A percentile compares a stretch with the other conserved stretches of the same genome.
phyloP scores from a whole-genome alignment of 139 green algal genomes.

The Chlorella sorokiniana region DNA sequence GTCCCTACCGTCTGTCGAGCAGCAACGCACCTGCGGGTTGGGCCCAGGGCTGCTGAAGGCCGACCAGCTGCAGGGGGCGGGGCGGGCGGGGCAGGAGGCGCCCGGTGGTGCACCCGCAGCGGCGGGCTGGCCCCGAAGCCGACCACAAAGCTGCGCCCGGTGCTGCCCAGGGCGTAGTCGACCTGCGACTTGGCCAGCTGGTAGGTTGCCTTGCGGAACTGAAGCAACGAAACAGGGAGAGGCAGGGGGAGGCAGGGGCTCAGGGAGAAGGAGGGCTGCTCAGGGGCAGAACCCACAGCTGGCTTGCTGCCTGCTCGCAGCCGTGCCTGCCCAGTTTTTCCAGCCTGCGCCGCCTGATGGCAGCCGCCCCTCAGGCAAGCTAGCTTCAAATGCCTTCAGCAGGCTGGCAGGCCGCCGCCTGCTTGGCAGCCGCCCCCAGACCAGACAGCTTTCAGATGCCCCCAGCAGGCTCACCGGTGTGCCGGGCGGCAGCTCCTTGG shows the following conservation, averaged over 20 bases:
- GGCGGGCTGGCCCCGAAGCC: slow-evolving; percentile 35
- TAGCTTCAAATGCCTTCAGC: too few species aligned
- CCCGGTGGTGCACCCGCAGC: slow-evolving; percentile 42
- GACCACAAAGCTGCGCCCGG: slow-evolving; percentile 47
- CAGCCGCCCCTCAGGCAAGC: too few species aligned
- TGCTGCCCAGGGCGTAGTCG: slow-evolving; percentile 51
- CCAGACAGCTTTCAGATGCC: too few species aligned
- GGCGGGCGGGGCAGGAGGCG: slow-evolving; percentile 48
- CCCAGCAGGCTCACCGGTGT: not conserved
- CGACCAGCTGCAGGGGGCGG: slow-evolving; percentile 20
- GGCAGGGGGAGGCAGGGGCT: not conserved
- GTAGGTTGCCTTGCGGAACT: not conserved
- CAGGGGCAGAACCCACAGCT: not conserved
- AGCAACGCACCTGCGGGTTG: slow-evolving; percentile 32
- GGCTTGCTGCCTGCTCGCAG: too few species aligned
- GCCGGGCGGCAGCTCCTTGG: not conserved
- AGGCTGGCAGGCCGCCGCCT: too few species aligned
- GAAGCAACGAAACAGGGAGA: not conserved
- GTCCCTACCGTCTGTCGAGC: too few species aligned
- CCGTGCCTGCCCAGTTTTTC: too few species aligned
- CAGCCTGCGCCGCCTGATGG: too few species aligned
- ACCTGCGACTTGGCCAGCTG: slow-evolving; percentile 44
- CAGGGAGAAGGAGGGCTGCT: not conserved
- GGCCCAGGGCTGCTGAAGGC: not conserved
- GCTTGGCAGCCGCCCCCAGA: not conserved